A percentile compares a stretch with the other conserved stretches of the same genome.
phyloP scores from a whole-genome alignment of 192 early-diverging fungal species.

The Linnemannia schmuckeri region DNA sequence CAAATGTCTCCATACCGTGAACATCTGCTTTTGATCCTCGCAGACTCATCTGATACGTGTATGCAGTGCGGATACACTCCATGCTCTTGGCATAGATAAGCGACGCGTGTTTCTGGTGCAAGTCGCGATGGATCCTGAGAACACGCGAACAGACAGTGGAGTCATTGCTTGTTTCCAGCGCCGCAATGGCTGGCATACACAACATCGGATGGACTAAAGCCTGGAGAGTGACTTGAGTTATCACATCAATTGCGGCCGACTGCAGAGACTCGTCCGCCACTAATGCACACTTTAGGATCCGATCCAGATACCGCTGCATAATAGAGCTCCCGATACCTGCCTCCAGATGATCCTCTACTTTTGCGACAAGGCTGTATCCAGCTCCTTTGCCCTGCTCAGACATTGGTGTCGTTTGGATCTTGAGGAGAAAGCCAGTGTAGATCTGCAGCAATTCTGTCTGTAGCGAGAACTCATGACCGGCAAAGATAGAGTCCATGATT shows the following conservation, averaged over 20 bases:
- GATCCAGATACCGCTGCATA: slow-evolving; percentile 89
- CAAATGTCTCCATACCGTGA: slow-evolving; percentile 47
- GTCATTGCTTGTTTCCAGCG: slow-evolving; percentile 83
- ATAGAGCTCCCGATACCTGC: slow-evolving; percentile 84
- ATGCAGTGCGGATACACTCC: slow-evolving; percentile 82
- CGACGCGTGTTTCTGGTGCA: slow-evolving; percentile 88
- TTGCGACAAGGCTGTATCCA: slow-evolving; percentile 29
- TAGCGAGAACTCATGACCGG: slow-evolving; percentile 14
- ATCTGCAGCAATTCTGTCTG: slow-evolving; percentile 34
- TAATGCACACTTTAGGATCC: slow-evolving; percentile 83
- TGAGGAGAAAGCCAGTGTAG: slow-evolving; percentile 27
- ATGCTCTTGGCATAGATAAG: slow-evolving; percentile 88
- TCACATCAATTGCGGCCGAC: slow-evolving; percentile 81
- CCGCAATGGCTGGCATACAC: slow-evolving; percentile 91
- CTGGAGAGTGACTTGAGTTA: slow-evolving; percentile 87
- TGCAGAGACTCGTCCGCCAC: slow-evolving; percentile 69
- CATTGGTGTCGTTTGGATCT: slow-evolving; percentile 24
- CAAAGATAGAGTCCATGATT: slow-evolving; percentile 80
- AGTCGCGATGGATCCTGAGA: slow-evolving; percentile 76
- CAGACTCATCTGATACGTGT: slow-evolving; percentile 75
- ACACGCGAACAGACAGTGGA: slow-evolving; percentile 76
- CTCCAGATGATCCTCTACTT: slow-evolving; percentile 39
- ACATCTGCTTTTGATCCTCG: slow-evolving; percentile 44
- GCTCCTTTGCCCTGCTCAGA: not conserved
- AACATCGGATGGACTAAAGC: slow-evolving; percentile 91